A percentile compares a stretch with the other conserved stretches of the same genome.
Evolutionary conservation across 176 grass and related monocot genomes (phyloP).

Genomic region (Pharus latifolius): DNA sequence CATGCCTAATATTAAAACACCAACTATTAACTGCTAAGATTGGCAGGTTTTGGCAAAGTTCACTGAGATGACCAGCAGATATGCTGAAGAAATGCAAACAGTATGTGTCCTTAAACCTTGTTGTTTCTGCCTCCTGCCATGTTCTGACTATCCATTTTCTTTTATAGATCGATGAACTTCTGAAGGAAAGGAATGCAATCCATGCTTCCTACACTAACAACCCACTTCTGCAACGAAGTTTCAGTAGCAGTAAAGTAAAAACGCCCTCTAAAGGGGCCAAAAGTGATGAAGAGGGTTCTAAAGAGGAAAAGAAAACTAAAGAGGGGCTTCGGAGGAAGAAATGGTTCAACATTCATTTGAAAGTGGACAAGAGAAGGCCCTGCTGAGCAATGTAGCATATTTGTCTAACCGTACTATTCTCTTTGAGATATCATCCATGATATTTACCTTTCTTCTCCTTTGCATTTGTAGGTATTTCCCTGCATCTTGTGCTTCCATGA

Average conservation of each 20-base stretch:
- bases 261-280: constrained; percentile 45
- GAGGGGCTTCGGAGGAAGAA: constrained; percentile 64
- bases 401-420: constrained; percentile 1
- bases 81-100: constrained; percentile 91
- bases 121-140: not conserved
- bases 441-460: not conserved
- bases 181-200: constrained; percentile 76
- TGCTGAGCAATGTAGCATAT: constrained; percentile 49
- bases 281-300: constrained; percentile 35
- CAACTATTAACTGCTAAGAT: constrained; percentile 3
- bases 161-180: constrained; percentile 80
- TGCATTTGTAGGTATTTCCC: not conserved
- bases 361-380: constrained; percentile 90
- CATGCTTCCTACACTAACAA: constrained; percentile 89
- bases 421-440: not conserved
- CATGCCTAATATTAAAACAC: not conserved
- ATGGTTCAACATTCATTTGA: constrained; percentile 95
- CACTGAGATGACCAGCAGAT: constrained; percentile 90
- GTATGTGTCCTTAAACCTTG: constrained; percentile 28
- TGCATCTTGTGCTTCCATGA: not conserved
- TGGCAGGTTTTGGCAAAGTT: constrained; percentile 80
- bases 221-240: constrained; percentile 49
- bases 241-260: constrained; percentile 61
- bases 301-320: constrained; percentile 48
- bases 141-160: constrained; percentile 1